These are phyloP conservation scores for Ceratonia siliqua DNA, from an alignment of 306 rosid species.

Conservation along the genomic window DNA sequence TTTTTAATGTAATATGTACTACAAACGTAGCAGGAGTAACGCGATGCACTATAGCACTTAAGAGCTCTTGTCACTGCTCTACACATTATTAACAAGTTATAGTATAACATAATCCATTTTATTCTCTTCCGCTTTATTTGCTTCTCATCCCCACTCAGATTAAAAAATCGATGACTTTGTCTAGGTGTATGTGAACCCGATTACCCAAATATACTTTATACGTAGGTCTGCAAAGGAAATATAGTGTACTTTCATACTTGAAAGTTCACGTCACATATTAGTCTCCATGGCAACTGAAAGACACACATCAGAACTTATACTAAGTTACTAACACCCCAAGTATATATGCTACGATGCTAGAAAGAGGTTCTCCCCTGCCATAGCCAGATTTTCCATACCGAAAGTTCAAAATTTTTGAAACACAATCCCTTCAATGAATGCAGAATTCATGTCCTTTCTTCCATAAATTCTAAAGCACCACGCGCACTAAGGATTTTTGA, in stretches of 20 bases:
- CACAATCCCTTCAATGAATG: not conserved
- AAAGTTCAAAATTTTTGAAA: not conserved
- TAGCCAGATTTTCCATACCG: not conserved
- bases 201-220: not conserved
- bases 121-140: too few species aligned
- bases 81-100: not conserved
- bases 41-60: not conserved
- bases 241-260: not conserved
- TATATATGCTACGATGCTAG: too few species aligned
- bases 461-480: not conserved
- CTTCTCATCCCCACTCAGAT: not conserved
- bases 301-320: not conserved
- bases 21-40: not conserved
- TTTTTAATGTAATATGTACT: not conserved
- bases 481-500: not conserved
- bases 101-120: too few species aligned
- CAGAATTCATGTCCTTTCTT: not conserved
- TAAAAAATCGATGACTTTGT: not conserved
- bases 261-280: not conserved
- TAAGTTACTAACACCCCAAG: too few species aligned
- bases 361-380: too few species aligned
- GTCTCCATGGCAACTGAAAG: not conserved
- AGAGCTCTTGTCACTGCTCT: not conserved
- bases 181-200: not conserved
- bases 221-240: not conserved